These are phyloP conservation scores for Sergeia podlipaevii DNA, from an alignment of 208 protist genomes.

Conservation along the genomic window DNA sequence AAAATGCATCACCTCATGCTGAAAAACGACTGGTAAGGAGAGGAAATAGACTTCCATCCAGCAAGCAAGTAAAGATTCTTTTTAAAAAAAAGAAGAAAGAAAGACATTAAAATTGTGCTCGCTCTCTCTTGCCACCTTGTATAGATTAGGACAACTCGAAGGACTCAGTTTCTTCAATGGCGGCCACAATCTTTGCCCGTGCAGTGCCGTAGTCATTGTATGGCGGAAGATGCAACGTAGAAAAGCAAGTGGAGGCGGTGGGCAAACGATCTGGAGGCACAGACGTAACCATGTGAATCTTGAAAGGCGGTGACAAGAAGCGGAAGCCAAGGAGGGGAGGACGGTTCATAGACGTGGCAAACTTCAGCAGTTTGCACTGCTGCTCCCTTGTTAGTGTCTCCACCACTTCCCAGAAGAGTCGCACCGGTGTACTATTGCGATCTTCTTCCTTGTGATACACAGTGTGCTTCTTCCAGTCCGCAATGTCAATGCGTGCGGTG, in stretches of 20 bases:
- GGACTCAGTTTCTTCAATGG: constrained; percentile 76
- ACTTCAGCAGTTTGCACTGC: constrained; percentile 83
- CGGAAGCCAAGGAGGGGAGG: constrained; percentile 92
- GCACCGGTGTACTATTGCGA: constrained; percentile 35
- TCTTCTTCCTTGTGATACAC: constrained; percentile 77
- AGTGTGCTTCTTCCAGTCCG: constrained; percentile 86
- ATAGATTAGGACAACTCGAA: constrained; percentile 83
- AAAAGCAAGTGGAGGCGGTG: constrained; percentile 92
- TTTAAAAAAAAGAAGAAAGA: background rate
- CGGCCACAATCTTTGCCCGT: constrained; percentile 83
- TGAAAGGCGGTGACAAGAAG: constrained; percentile 88
- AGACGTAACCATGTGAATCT: constrained; percentile 58
- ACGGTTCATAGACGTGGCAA: constrained; percentile 79
- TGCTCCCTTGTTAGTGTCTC: constrained; percentile 60
- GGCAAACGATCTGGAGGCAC: constrained; percentile 69
- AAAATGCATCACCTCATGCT: background rate
- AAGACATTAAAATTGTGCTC: background rate
- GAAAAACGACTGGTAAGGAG: too few relatives aligned
- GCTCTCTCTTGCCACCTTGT: background rate
- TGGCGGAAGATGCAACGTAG: constrained; percentile 89
- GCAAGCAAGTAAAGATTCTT: too few relatives aligned
- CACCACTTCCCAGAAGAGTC: constrained; percentile 90
- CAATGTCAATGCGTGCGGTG: constrained; percentile 73
- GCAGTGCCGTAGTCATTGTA: constrained; percentile 63
- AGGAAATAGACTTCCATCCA: too few relatives aligned